phyloP scores from a whole-genome alignment of 192 early-diverging fungal genomes.

The Coemansia sp. region DNA sequence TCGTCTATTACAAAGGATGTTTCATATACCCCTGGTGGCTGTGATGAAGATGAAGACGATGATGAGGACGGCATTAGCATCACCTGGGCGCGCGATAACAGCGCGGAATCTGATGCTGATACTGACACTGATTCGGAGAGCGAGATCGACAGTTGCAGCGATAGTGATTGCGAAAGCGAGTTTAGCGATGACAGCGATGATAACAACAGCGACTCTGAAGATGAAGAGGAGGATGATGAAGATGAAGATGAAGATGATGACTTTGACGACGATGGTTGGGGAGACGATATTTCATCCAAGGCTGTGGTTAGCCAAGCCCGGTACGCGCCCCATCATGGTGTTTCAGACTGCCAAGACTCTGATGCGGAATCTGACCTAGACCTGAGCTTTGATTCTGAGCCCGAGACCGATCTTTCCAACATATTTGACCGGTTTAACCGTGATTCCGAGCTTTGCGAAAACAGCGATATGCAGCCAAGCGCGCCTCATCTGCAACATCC shows the following conservation, averaged over 20 bases:
- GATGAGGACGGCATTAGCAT: slow-evolving; percentile 17
- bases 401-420: not conserved
- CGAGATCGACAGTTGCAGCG: slow-evolving; percentile 4
- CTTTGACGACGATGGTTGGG: slow-evolving; percentile 3
- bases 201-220: slow-evolving; percentile 5
- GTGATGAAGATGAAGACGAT: slow-evolving; percentile 6
- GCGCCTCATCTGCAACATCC: not conserved
- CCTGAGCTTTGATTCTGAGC: slow-evolving; percentile 20
- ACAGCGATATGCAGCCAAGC: slow-evolving; percentile 2
- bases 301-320: not conserved
- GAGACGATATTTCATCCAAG: not conserved
- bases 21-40: slow-evolving; percentile 3
- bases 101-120: slow-evolving; percentile 4
- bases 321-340: not conserved
- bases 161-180: slow-evolving; percentile 12
- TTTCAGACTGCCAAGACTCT: not conserved
- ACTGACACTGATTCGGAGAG: slow-evolving; percentile 13
- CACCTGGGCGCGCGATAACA: not conserved
- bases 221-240: not conserved
- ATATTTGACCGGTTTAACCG: not conserved
- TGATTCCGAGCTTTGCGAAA: not conserved
- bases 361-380: slow-evolving; percentile 18
- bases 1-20: not conserved
- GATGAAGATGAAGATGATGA: not conserved
- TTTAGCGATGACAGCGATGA: slow-evolving; percentile 5